A percentile compares a stretch with the other conserved stretches of the same genome.
phyloP scores from a whole-genome alignment of 2,329 filamentous ascomycete genomes.

The Aspergillus uvarum region DNA sequence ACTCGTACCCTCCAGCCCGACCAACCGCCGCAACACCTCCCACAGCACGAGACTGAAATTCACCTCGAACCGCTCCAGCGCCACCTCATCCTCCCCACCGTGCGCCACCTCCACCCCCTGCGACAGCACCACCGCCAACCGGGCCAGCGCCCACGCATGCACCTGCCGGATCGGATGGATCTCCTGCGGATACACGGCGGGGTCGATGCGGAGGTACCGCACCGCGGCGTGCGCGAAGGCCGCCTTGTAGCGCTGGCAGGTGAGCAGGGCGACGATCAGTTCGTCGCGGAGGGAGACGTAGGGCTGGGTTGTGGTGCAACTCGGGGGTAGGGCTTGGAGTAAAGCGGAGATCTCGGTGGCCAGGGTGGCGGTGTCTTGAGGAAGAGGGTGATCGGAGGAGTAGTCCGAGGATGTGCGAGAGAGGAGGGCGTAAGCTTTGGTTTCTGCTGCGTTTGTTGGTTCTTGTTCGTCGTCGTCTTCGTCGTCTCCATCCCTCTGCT shows the following conservation, averaged over 20 bases:
- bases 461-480: conserved; percentile 1
- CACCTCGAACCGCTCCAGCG: conserved; percentile 24
- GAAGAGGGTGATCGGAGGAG: no score
- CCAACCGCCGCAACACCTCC: conserved; percentile 33
- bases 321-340: conserved; percentile 37
- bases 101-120: conserved; percentile 23
- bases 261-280: conserved; percentile 51
- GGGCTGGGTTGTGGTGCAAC: conserved; percentile 55
- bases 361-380: not conserved
- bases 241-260: conserved; percentile 42
- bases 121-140: conserved; percentile 30
- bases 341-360: conserved; percentile 23
- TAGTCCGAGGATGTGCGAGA: not conserved
- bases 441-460: conserved; percentile 17
- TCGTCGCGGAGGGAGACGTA: conserved; percentile 55
- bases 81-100: conserved; percentile 14
- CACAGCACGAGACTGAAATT: conserved; percentile 37
- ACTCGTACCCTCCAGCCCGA: conserved; percentile 23
- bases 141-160: conserved; percentile 40
- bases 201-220: conserved; percentile 53
- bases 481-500: conserved; percentile 1
- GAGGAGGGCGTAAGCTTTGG: conserved; percentile 19
- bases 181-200: conserved; percentile 49
- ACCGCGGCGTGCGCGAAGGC: conserved; percentile 55
- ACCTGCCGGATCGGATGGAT: conserved; percentile 57